Evolutionary conservation across 768 basidiomycete species (phyloP).

Genomic region (Amanita rimosa): DNA sequence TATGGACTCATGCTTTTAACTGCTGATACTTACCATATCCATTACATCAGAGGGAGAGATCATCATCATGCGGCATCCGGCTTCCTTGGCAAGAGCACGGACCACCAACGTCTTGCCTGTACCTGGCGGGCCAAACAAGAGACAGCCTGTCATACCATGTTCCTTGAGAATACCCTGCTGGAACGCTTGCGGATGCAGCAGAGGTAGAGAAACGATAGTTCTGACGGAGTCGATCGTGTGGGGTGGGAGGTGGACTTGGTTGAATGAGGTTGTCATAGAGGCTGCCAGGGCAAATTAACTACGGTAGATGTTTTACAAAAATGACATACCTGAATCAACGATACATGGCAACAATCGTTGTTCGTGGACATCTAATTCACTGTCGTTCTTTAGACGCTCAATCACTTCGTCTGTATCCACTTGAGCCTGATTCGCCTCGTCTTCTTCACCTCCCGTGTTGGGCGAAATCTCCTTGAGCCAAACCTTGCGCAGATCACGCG

Average conservation of each 20-base stretch:
- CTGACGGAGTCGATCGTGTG: constrained; percentile 89
- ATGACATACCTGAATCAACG: constrained; percentile 61
- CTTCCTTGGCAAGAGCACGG: constrained; percentile 85
- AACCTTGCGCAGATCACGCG: constrained; percentile 38
- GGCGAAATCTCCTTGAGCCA: constrained; percentile 27
- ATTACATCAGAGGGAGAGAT: constrained; percentile 90
- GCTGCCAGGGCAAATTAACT: constrained; percentile 24
- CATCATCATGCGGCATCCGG: constrained; percentile 86
- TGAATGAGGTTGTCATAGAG: constrained; percentile 74
- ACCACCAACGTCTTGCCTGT: constrained; percentile 84
- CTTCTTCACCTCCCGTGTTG: constrained; percentile 10
- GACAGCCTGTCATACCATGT: constrained; percentile 83
- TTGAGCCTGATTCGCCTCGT: constrained; percentile 24
- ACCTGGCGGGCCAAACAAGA: constrained; percentile 89
- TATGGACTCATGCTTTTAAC: not conserved
- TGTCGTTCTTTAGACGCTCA: constrained; percentile 64
- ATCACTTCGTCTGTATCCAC: constrained; percentile 56
- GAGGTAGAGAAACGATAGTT: constrained; percentile 81
- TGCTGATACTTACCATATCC: constrained; percentile 63
- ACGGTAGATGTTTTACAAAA: constrained; percentile 7
- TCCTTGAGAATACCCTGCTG: constrained; percentile 82
- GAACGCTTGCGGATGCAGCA: constrained; percentile 83
- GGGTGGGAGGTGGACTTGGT: constrained; percentile 77
- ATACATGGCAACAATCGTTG: constrained; percentile 74
- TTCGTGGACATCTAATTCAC: constrained; percentile 73